Evolutionary conservation across 495 filamentous ascomycete genomes (phyloP).

Genomic region (Podospora australis): DNA sequence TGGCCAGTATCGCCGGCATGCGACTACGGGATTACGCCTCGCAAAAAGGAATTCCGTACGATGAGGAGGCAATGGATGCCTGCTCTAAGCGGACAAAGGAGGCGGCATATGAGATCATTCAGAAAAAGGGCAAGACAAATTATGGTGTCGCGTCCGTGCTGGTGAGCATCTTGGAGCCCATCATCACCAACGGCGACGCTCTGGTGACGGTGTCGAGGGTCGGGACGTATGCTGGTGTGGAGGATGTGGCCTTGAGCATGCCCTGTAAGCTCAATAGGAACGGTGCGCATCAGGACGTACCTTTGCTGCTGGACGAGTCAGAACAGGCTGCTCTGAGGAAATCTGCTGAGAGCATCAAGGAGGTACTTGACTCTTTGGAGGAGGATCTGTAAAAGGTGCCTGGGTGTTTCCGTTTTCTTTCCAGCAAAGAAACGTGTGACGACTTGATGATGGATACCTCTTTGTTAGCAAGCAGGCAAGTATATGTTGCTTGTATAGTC

Average conservation of each 20-base stretch:
- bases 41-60: constrained; percentile 17
- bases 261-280: constrained; percentile 26
- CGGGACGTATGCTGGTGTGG: constrained; percentile 23
- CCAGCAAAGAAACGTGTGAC: no score
- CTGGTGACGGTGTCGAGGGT: constrained; percentile 25
- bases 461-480: no score
- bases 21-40: constrained; percentile 21
- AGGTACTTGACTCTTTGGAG: constrained; percentile 10
- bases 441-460: no score
- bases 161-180: constrained; percentile 24
- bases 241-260: constrained; percentile 26
- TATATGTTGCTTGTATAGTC: no score
- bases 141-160: constrained; percentile 48
- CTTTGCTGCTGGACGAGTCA: constrained; percentile 17
- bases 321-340: constrained; percentile 29
- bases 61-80: constrained; percentile 19
- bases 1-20: constrained; percentile 27
- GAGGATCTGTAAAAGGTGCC: no score
- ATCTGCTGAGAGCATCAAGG: constrained; percentile 29
- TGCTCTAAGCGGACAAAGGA: constrained; percentile 18
- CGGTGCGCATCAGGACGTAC: constrained; percentile 24
- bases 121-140: constrained; percentile 54
- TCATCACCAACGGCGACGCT: constrained; percentile 24
- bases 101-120: constrained; percentile 51
- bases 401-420: no score